A percentile compares a stretch with the other conserved stretches of the same genome.
phyloP scores from a whole-genome alignment of 768 basidiomycete species.

The Russula olivacea region DNA sequence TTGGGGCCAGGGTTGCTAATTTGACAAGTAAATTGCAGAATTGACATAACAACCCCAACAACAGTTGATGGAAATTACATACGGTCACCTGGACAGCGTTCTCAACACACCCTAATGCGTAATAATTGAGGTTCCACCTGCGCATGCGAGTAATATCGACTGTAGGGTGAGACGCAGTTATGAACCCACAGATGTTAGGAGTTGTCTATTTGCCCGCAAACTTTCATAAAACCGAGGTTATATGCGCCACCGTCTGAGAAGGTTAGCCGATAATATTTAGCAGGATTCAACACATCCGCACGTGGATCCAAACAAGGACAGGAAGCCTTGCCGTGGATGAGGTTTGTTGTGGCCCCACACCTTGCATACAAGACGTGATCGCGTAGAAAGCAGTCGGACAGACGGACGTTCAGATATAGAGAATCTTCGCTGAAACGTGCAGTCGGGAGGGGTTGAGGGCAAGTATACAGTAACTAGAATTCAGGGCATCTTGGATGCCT shows the following conservation, averaged over 20 bases:
- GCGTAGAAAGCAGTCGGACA: background rate
- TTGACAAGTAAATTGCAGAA: background rate
- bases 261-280: background rate
- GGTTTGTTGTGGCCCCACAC: slow-evolving; percentile 32
- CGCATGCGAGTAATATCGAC: slow-evolving; percentile 49
- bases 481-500: slow-evolving; percentile 38
- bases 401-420: slow-evolving; percentile 45
- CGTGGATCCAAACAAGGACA: slow-evolving; percentile 35
- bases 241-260: slow-evolving; percentile 43
- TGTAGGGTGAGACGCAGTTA: slow-evolving; percentile 39
- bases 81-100: slow-evolving; percentile 41
- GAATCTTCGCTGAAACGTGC: slow-evolving; percentile 50
- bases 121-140: slow-evolving; percentile 1
- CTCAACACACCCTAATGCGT: background rate
- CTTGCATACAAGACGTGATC: slow-evolving; percentile 19
- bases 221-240: slow-evolving; percentile 37
- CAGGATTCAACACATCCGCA: slow-evolving; percentile 21
- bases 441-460: slow-evolving; percentile 42
- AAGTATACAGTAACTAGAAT: slow-evolving; percentile 52
- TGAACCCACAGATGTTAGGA: slow-evolving; percentile 23
- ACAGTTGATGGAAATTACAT: slow-evolving; percentile 22
- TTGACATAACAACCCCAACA: background rate
- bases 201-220: slow-evolving; percentile 34
- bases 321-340: slow-evolving; percentile 28
- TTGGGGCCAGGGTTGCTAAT: slow-evolving; percentile 43